A percentile compares a stretch with the other conserved stretches of the same genome.
phyloP scores from a whole-genome alignment of 2,329 filamentous ascomycete genomes.

The Dothiorella sarmentorum region DNA sequence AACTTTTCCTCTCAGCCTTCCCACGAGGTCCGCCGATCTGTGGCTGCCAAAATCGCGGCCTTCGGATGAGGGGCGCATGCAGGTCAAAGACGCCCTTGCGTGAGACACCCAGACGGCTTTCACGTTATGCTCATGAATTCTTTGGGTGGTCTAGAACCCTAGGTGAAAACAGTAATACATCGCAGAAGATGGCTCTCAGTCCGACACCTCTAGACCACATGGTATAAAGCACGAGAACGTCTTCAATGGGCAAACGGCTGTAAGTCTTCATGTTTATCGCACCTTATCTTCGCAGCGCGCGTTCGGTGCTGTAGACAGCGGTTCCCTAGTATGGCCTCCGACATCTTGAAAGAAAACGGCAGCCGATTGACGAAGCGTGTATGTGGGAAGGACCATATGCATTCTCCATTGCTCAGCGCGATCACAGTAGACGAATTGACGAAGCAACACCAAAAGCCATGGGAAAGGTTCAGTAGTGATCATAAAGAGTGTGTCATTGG shows the following conservation, averaged over 20 bases:
- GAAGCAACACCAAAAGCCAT: not conserved
- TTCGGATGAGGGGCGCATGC: not conserved
- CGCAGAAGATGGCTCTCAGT: no score
- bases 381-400: not conserved
- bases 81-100: not conserved
- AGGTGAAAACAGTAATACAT: no score
- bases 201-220: no score
- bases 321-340: not conserved
- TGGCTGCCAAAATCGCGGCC: not conserved
- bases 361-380: no score
- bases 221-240: no score
- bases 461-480: not conserved
- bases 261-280: no score
- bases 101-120: no score
- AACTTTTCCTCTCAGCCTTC: no score
- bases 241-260: no score
- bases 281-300: not conserved
- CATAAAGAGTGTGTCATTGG: constrained; percentile 5
- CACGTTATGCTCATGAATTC: no score
- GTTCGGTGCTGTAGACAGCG: not conserved
- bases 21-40: not conserved
- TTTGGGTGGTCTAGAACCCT: no score
- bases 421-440: not conserved
- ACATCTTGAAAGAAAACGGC: not conserved
- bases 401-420: not conserved